phyloP scores from a whole-genome alignment of 1,284 basidiomycete genomes.

The Paramarasmius palmivorus region DNA sequence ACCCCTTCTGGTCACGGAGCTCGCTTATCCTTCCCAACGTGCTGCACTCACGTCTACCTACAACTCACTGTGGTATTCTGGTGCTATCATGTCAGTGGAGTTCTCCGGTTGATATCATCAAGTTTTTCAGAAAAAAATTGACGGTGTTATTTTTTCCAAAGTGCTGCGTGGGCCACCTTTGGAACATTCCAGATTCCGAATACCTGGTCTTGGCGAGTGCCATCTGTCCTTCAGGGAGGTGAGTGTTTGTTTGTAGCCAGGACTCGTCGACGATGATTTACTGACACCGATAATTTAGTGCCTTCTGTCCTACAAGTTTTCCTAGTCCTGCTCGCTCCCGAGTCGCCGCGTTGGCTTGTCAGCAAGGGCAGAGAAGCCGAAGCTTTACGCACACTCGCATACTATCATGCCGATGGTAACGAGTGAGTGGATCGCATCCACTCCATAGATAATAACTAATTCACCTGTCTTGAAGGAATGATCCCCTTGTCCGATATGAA shows the following conservation, averaged over 20 bases:
- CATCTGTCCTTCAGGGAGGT: slow-evolving; percentile 65
- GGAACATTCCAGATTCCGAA: slow-evolving; percentile 66
- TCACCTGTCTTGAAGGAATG: slow-evolving; percentile 37
- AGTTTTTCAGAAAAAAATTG: slow-evolving; percentile 4
- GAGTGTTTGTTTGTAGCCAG: no score
- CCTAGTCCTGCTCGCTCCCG: slow-evolving; percentile 63
- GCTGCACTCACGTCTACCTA: slow-evolving; percentile 71
- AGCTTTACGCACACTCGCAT: slow-evolving; percentile 44
- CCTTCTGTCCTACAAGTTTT: slow-evolving; percentile 63
- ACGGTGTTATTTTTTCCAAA: slow-evolving; percentile 11
- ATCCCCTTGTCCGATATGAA: slow-evolving; percentile 72
- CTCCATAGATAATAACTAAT: background rate
- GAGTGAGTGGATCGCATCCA: slow-evolving; percentile 27
- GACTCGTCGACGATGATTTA: no score
- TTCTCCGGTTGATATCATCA: background rate
- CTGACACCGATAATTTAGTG: no score
- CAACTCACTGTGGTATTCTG: slow-evolving; percentile 82
- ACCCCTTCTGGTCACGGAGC: slow-evolving; percentile 75
- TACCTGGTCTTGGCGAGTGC: slow-evolving; percentile 77
- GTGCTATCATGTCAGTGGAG: slow-evolving; percentile 61
- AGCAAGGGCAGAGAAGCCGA: slow-evolving; percentile 45
- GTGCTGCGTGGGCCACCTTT: slow-evolving; percentile 76
- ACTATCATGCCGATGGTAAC: slow-evolving; percentile 76
- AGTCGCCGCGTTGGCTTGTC: slow-evolving; percentile 72
- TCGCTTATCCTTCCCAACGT: slow-evolving; percentile 77